These are phyloP conservation scores for Botrytis paeoniae DNA, from an alignment of 2,329 filamentous ascomycete species.

Conservation along the genomic window DNA sequence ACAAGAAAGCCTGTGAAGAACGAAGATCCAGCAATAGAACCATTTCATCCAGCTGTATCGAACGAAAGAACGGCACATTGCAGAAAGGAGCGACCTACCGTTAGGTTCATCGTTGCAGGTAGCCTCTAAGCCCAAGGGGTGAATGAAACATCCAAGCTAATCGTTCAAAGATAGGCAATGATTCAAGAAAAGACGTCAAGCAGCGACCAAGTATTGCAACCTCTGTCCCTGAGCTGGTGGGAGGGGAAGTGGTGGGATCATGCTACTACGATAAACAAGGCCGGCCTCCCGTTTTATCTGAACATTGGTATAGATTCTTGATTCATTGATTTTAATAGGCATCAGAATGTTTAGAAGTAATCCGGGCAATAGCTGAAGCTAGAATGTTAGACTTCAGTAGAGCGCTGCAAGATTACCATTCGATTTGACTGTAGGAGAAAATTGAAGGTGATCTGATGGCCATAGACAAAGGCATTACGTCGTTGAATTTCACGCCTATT, in stretches of 20 bases:
- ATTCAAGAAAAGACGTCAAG: neutral
- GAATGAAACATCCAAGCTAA: rapidly evolving
- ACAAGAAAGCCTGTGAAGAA: too few species aligned
- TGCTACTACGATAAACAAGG: neutral
- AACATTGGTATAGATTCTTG: neutral
- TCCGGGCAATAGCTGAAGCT: neutral
- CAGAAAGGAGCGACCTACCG: neutral
- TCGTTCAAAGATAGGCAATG: neutral
- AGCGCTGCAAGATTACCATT: neutral
- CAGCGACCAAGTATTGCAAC: neutral
- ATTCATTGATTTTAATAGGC: neutral
- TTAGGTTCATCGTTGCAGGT: neutral
- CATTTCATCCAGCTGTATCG: too few species aligned
- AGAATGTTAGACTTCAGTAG: too few species aligned
- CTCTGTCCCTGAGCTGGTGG: neutral
- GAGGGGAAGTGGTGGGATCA: neutral
- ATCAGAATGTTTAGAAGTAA: neutral
- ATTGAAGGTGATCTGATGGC: too few species aligned
- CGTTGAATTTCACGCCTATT: too few species aligned
- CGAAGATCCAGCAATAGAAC: neutral
- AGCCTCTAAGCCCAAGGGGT: neutral
- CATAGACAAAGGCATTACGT: neutral
- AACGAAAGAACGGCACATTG: neutral
- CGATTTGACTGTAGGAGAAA: neutral
- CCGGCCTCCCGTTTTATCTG: neutral